Percentiles rank a stretch among this genome's conserved stretches.
Conservation (phyloP, 345 rosid species). For the Geranium rotundifolium region DNA sequence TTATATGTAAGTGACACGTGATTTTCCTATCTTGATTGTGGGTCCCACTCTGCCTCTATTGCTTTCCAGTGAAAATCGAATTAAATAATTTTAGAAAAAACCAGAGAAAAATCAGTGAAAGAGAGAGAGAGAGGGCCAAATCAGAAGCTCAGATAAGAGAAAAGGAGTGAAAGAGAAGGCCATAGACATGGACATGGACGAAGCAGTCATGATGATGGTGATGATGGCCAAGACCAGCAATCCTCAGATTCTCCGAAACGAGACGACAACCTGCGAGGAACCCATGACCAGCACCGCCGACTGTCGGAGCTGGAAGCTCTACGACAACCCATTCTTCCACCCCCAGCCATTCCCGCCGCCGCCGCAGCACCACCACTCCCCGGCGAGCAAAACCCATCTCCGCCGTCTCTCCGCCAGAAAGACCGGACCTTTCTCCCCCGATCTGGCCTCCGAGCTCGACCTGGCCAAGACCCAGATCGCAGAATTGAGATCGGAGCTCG, state of each 20-base stretch:
- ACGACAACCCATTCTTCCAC: constrained; percentile 50
- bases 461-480: constrained; percentile 36
- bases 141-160: constrained; percentile 9
- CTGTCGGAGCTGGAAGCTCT: constrained; percentile 24
- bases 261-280: constrained; percentile 16
- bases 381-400: constrained; percentile 15
- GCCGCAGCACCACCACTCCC: constrained; percentile 15
- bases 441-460: constrained; percentile 41
- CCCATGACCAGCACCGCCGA: constrained; percentile 20
- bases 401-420: constrained; percentile 22
- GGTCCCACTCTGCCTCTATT: constrained; percentile 23
- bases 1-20: not conserved
- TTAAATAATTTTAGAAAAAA: constrained; percentile 7
- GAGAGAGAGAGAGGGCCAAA: constrained; percentile 6
- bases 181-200: no score
- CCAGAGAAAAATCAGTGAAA: not conserved
- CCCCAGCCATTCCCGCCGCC: constrained; percentile 7
- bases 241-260: constrained; percentile 19
- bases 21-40: constrained; percentile 12
- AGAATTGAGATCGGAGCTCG: constrained; percentile 52
- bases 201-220: constrained; percentile 16
- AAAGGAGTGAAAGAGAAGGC: constrained; percentile 5
- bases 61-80: constrained; percentile 22
- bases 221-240: constrained; percentile 35
- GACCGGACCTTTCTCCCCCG: constrained; percentile 47